Evolutionary conservation across 371 early-diverging fungal genomes (phyloP), one percentile per base, ranked within the genome.

Genomic region (Nematocida minor): DNA sequence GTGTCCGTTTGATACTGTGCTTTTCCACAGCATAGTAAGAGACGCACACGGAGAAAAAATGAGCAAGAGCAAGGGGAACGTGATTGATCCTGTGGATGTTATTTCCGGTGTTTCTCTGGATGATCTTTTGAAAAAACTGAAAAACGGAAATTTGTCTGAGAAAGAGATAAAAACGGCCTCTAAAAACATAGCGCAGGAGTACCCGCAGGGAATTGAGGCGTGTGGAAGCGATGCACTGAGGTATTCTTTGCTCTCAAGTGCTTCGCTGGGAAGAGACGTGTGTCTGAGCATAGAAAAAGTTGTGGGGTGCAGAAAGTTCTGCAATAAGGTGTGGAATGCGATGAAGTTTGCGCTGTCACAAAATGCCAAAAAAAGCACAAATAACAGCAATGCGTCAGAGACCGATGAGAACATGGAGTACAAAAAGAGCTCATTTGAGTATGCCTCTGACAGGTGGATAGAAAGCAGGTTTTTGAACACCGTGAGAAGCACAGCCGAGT

Each of bases 261-360:
- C 92, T 7, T 89, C 80, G 38, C 81, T 86, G 81, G 92, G 93
- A 42, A 90, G 92, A 77, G 94, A 95, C 83, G 92, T 98, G 82
- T 96, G 96, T 85, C 85, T 99, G 74, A 93, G 96, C 87, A 92
- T 99, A 63, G 77, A 89, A 69, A 92, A 94, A 83, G 94, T 97
- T 22, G 94, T 93, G 79, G 95, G 97, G 49, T 95, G 96, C 87
- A 90, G 96, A 86, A 93, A 94, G 87, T 95, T 96, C 89, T 95
- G 96, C 87, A 99, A 97, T 89, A 99, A 99, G 89, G 86, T 99
- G 44, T 99, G 96, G 95, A 96, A 97, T 85, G 96, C 94, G 4
- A 79, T 84, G 49, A 92, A 93, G 57, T 31, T 84, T 92, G 81
- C 88, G 90, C 88, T 93, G 90, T 29, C 67, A 16, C 67, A 67